phyloP scores from a whole-genome alignment of 208 protist species.

The Trypanosoma lewisi region DNA sequence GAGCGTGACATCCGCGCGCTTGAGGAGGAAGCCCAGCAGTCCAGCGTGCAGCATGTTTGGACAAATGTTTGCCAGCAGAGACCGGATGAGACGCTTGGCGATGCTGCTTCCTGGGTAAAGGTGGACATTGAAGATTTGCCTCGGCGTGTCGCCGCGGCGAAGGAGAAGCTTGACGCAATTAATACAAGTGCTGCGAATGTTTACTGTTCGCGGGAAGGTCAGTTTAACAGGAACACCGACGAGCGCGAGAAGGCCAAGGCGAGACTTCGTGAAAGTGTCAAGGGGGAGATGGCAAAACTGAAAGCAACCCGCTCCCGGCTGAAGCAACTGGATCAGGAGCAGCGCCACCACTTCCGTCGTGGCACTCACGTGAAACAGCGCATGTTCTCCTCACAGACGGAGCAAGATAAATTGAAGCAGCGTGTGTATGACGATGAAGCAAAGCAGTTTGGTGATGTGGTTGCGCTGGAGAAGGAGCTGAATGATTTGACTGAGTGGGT shows the following conservation, averaged over 20 bases:
- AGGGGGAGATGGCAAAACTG: conserved; percentile 68
- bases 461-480: conserved; percentile 45
- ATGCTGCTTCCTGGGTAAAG: conserved; percentile 20
- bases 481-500: conserved; percentile 69
- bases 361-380: conserved; percentile 43
- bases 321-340: conserved; percentile 61
- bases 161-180: conserved; percentile 28
- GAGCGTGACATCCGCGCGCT: conserved; percentile 43
- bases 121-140: conserved; percentile 51
- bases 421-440: conserved; percentile 52
- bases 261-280: conserved; percentile 43
- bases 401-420: conserved; percentile 34
- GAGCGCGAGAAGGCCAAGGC: conserved; percentile 62
- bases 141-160: conserved; percentile 38
- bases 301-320: conserved; percentile 43
- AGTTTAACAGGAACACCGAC: conserved; percentile 74
- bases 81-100: conserved; percentile 43
- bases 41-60: conserved; percentile 16
- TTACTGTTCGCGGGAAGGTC: conserved; percentile 50
- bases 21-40: conserved; percentile 51
- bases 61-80: conserved; percentile 11
- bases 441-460: conserved; percentile 43
- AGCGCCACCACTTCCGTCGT: conserved; percentile 68
- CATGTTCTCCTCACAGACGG: conserved; percentile 36
- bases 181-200: conserved; percentile 39